These are phyloP conservation scores for Trametes elegans DNA, from an alignment of 768 basidiomycete species.

Conservation along the genomic window DNA sequence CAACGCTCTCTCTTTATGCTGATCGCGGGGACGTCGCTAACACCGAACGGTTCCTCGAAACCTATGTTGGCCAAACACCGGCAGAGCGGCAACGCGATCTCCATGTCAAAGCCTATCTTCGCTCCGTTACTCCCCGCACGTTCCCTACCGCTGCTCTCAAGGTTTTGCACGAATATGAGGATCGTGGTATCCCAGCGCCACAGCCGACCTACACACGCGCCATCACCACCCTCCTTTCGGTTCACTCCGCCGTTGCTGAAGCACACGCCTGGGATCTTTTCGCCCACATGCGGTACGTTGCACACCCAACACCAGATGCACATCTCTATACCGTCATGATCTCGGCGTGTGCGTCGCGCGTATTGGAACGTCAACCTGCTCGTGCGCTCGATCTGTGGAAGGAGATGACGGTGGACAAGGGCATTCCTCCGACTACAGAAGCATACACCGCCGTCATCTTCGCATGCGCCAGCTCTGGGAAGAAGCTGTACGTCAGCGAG, in stretches of 20 bases:
- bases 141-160: constrained; percentile 64
- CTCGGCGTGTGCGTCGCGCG: constrained; percentile 66
- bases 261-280: constrained; percentile 94
- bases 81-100: constrained; percentile 64
- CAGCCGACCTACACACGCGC: constrained; percentile 72
- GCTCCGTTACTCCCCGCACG: constrained; percentile 41
- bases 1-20: constrained; percentile 50
- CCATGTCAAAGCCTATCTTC: constrained; percentile 68
- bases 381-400: constrained; percentile 90
- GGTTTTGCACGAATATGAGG: constrained; percentile 73
- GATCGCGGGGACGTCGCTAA: constrained; percentile 41
- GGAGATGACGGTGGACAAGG: constrained; percentile 82
- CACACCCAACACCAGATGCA: constrained; percentile 77
- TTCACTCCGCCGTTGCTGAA: constrained; percentile 42
- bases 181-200: constrained; percentile 57
- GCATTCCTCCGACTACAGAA: constrained; percentile 57
- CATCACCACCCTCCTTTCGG: constrained; percentile 56
- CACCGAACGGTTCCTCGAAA: constrained; percentile 36
- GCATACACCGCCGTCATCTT: constrained; percentile 84
- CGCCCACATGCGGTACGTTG: constrained; percentile 93
- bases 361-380: constrained; percentile 70
- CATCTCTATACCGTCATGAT: constrained; percentile 85
- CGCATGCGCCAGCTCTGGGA: constrained; percentile 70
- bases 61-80: constrained; percentile 30
- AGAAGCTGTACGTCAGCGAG: constrained; percentile 67